Percentiles rank a stretch among this genome's conserved stretches.
These are phyloP conservation scores for Talaromyces funiculosus DNA, from an alignment of 2,329 filamentous ascomycete species.

Conservation along the genomic window DNA sequence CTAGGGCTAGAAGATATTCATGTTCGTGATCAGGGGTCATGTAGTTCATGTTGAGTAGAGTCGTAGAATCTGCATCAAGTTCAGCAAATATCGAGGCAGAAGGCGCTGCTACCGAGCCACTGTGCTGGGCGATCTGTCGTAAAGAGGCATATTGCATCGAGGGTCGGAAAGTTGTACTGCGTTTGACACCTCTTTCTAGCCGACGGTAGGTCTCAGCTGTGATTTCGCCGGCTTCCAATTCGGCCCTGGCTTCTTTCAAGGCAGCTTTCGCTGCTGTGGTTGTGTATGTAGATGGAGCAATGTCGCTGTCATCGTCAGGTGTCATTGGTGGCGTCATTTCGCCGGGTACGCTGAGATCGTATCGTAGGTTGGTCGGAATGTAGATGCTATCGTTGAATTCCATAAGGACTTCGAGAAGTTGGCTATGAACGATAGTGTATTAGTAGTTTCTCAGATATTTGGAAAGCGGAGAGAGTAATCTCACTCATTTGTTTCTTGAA, in stretches of 20 bases:
- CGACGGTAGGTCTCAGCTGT: conserved; percentile 31
- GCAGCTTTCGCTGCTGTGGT: conserved; percentile 28
- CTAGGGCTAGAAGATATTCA: conserved; percentile 38
- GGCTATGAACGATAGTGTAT: conserved; percentile 48
- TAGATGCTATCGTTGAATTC: conserved; percentile 83
- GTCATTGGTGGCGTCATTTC: conserved; percentile 33
- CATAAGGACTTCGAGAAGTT: conserved; percentile 78
- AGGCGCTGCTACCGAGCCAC: conserved; percentile 15
- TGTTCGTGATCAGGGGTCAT: conserved; percentile 41
- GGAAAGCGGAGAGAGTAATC: conserved; percentile 23
- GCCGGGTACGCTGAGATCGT: conserved; percentile 56
- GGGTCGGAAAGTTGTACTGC: conserved; percentile 36
- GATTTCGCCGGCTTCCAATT: conserved; percentile 33
- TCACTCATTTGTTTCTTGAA: conserved; percentile 91
- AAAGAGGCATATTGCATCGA: conserved; percentile 29
- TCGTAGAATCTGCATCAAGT: conserved; percentile 6
- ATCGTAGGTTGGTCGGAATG: conserved; percentile 67
- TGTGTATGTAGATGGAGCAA: conserved; percentile 29
- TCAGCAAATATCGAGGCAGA: conserved; percentile 17
- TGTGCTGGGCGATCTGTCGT: conserved; percentile 25
- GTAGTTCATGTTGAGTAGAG: conserved; percentile 37
- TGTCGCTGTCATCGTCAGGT: conserved; percentile 39
- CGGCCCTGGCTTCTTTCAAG: conserved; percentile 35
- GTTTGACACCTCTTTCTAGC: conserved; percentile 35
- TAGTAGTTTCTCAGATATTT: background rate